Base-by-base conservation (phyloP, 345 rosid genomes). In the Capsella bursapastoris region DNA sequence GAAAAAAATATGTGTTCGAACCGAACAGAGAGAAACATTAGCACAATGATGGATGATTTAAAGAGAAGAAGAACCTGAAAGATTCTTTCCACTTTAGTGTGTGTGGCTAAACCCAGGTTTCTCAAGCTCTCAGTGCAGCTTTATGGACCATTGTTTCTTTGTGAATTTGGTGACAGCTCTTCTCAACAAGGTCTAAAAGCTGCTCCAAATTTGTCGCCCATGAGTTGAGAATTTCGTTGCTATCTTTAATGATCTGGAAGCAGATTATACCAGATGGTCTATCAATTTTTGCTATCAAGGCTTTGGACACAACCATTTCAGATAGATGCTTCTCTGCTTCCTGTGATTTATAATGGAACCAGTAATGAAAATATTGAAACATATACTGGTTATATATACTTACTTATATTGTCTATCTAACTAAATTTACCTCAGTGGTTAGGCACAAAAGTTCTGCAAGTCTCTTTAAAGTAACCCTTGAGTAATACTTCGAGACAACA, bases 141-240 rank as follows among this genome's bases (percentile, higher is more conserved):
- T 94, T 90, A 78, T 88, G 93, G 71, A 91, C 91, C 97, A 91
- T 91, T 37, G 91, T 90, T 76, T 91, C 93, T 75, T 90, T 94
- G 92, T 91, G 98, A 69, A 94, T 90, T 76, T 91, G 95, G 77
- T 88, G 96, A 84, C 97, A 91, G 80, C 95, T 91, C 88, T 94
- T 91, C 81, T 88, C 93, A 5, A 91, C 95, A 61, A 91, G 95
- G 80, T 94, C 95, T n/a, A 94, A 93, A 77, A 94, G 85, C 80
- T 88, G 90, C 89, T 94, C 97, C 89, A 91, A 80, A 82, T 87
- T 91, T 74, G 73, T 61, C 4, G 97, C 81, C 97, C 98, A 94
- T 9, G 87, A 87, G 77, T 94, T 88, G 44, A 93, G 96, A 66
- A 93, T 78, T 78, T 91, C 96, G 60, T 88, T 94, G 84, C 93